These are phyloP conservation scores for Pseudogymnoascus sp. DNA, from an alignment of 2,329 filamentous ascomycete genomes.

Conservation along the genomic window DNA sequence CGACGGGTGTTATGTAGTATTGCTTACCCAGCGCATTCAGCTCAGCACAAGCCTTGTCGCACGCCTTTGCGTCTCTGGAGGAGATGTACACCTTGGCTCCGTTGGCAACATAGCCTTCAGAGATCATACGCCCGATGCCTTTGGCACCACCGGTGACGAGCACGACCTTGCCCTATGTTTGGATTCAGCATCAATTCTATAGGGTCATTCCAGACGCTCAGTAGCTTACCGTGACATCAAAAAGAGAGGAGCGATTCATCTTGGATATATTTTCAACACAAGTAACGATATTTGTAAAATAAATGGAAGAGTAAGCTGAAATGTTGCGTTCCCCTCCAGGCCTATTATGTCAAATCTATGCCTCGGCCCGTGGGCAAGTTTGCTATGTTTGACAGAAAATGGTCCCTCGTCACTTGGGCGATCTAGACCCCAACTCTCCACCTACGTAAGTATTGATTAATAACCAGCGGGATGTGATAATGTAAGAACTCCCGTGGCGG, in stretches of 20 bases:
- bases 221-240: slow-evolving; percentile 47
- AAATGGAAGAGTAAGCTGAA: neutral
- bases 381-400: neutral
- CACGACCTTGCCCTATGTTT: slow-evolving; percentile 42
- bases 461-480: neutral
- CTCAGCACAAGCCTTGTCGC: slow-evolving; percentile 50
- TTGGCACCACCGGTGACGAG: slow-evolving; percentile 51
- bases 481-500: neutral
- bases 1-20: neutral
- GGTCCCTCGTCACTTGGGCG: neutral
- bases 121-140: slow-evolving; percentile 61
- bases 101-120: slow-evolving; percentile 55
- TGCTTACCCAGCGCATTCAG: slow-evolving; percentile 42
- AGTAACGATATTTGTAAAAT: neutral
- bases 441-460: slow-evolving; percentile 5
- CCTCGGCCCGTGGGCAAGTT: neutral
- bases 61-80: slow-evolving; percentile 53
- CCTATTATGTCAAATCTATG: slow-evolving; percentile 1
- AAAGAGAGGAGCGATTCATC: slow-evolving; percentile 49
- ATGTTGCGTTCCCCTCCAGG: neutral
- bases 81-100: slow-evolving; percentile 64
- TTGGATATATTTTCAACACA: slow-evolving; percentile 13
- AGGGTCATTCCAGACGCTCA: neutral
- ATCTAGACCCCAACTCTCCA: neutral
- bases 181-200: slow-evolving; percentile 9